Percentiles rank a stretch among this genome's conserved stretches.
Conservation (phyloP, 2,329 filamentous ascomycete genomes). For the Talaromyces sp. region DNA sequence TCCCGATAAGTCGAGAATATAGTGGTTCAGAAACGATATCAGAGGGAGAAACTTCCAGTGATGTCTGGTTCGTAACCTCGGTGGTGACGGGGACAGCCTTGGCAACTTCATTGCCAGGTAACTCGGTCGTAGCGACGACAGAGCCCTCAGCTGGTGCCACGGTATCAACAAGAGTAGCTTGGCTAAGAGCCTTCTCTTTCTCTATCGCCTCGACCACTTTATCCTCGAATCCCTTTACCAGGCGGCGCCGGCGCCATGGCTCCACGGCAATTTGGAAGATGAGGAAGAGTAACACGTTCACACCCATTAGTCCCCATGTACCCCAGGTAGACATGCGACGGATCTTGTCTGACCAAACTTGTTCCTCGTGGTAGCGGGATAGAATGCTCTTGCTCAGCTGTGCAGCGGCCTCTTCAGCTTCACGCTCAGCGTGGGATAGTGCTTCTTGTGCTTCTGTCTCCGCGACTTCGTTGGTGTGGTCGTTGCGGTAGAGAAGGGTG, state of each 20-base stretch:
- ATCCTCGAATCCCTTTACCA: constrained; percentile 82
- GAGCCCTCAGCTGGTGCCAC: constrained; percentile 2
- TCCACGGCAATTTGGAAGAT: constrained; percentile 87
- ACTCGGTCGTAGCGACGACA: constrained; percentile 2
- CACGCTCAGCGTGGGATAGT: constrained; percentile 74
- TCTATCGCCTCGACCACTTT: constrained; percentile 71
- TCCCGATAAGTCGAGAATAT: constrained; percentile 28
- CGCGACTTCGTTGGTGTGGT: constrained; percentile 88
- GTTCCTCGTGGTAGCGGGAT: constrained; percentile 94
- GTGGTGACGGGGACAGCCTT: not conserved
- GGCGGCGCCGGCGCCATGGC: constrained; percentile 80
- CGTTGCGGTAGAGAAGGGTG: constrained; percentile 85
- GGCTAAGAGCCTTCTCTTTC: constrained; percentile 59
- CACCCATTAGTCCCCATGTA: constrained; percentile 95
- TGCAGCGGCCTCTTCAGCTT: constrained; percentile 75
- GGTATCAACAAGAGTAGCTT: constrained; percentile 14
- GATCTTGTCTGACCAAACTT: constrained; percentile 99
- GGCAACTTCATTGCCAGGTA: constrained; percentile 1
- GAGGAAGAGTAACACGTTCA: constrained; percentile 88
- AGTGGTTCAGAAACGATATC: constrained; percentile 14
- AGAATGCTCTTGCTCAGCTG: constrained; percentile 81
- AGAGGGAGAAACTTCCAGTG: constrained; percentile 1
- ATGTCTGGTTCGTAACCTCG: not conserved
- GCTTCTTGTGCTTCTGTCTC: constrained; percentile 72
- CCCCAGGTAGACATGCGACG: constrained; percentile 96